Base-by-base conservation (phyloP, 495 filamentous ascomycete genomes). In the Hyaloscypha finlandica region DNA sequence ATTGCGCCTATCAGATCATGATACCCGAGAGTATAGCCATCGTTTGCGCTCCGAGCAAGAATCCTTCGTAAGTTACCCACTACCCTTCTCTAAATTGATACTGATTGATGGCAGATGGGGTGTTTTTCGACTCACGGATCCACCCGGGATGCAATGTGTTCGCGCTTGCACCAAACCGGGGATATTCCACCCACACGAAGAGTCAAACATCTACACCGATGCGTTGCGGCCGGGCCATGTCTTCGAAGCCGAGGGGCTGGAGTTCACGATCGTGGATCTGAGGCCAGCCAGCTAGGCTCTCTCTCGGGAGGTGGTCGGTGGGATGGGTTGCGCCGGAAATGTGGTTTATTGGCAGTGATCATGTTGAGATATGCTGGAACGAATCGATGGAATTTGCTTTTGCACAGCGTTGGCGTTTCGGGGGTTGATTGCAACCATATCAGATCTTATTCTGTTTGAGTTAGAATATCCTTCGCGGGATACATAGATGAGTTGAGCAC, bases 1-100 rank as follows among this genome's bases (percentile, higher is more conserved):
- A 97, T 72, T 84, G 85, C 35, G 92, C 92, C 22, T 98, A 97
- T 76, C 95, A 99, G 76, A 85, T 92, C 31, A 96, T 95, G 92
- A 83, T 98, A 75, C 87, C 91, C 19, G 95, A 99, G 81, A 94
- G 90, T 73, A 94, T 99, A 73, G 95, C 96, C 8, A 96, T 99
- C 69, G 95, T 99, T 55, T 98, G 96, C 77, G 92, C 96, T 33
- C 95, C 95, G 14, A 90, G 84, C 54, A 90, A 89, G 66, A 80
- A 82, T 16, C 92, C 92, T 52, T 88, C 84, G 85, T 92, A 77
- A 81, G 88, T 86, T 29, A 6, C 39, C 14, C 48, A 20, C 22
- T 52, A 14, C 5, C 33, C 22, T 37, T n/a, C 25, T 48, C 54
- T 16, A 4, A 52, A n/a, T 14, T 51, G 64, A 8, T 66, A 31